Conservation (phyloP, 1,284 basidiomycete genomes). For the Heterobasidion parviporum region DNA sequence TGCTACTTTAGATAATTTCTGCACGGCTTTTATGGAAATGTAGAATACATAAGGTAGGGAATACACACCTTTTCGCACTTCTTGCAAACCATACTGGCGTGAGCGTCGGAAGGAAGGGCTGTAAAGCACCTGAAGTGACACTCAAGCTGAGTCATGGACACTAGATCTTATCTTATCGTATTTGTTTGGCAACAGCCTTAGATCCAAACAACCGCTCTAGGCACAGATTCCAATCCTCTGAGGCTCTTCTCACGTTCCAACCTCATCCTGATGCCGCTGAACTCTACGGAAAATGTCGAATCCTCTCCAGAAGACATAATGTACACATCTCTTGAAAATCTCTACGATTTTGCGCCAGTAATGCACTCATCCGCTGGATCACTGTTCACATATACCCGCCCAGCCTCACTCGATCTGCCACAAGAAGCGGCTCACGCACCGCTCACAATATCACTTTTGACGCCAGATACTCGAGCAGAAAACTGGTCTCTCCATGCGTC, state of each 20-base stretch:
- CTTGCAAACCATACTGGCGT: constrained; percentile 59
- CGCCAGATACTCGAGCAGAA: constrained; percentile 54
- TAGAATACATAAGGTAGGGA: neutral
- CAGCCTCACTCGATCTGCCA: neutral
- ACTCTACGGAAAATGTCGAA: neutral
- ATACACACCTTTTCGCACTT: constrained; percentile 59
- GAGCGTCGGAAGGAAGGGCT: neutral
- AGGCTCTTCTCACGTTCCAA: too few relatives aligned
- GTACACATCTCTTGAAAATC: constrained; percentile 45
- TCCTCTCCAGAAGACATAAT: constrained; percentile 56
- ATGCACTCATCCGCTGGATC: constrained; percentile 47
- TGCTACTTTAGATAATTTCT: constrained; percentile 78
- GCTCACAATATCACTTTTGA: constrained; percentile 30
- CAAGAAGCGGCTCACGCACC: neutral
- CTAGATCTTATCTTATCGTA: neutral
- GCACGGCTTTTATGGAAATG: constrained; percentile 7
- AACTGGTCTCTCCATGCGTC: constrained; percentile 73
- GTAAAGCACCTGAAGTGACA: neutral
- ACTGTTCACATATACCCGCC: constrained; percentile 19
- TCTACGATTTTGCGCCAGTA: constrained; percentile 57
- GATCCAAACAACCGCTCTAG: too few relatives aligned
- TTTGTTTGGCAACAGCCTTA: neutral
- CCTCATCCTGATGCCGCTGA: too few relatives aligned
- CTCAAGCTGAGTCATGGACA: neutral
- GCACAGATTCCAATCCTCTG: too few relatives aligned